Evolutionary conservation across 2,329 filamentous ascomycete species (phyloP).

Genomic region (Pestalotiopsis sp.): DNA sequence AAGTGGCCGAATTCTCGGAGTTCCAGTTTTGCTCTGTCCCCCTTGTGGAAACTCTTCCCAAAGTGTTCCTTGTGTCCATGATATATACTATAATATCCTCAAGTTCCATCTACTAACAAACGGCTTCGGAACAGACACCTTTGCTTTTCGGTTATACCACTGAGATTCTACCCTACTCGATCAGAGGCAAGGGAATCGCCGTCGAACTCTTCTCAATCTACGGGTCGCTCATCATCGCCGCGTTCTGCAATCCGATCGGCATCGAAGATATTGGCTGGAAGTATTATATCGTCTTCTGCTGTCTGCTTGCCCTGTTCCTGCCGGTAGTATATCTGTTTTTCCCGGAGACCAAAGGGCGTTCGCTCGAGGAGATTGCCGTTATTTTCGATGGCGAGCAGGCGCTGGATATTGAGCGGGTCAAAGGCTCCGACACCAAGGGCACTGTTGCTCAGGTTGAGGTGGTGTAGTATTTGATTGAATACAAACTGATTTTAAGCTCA

Average conservation of each 20-base stretch:
- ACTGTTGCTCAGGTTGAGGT: conserved; percentile 1
- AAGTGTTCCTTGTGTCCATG: no score
- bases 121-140: conserved; percentile 33
- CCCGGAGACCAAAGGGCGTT: conserved; percentile 32
- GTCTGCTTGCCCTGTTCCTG: conserved; percentile 31
- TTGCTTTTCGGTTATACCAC: conserved; percentile 46
- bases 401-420: conserved; percentile 21
- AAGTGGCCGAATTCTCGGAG: no score
- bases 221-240: conserved; percentile 30
- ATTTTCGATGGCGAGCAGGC: conserved; percentile 25
- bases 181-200: conserved; percentile 39
- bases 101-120: no score
- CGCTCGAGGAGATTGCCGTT: conserved; percentile 32
- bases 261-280: conserved; percentile 41
- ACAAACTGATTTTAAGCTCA: not conserved
- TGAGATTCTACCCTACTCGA: conserved; percentile 41
- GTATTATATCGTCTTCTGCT: conserved; percentile 43
- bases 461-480: not conserved
- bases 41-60: no score
- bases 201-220: conserved; percentile 28
- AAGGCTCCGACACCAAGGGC: conserved; percentile 17
- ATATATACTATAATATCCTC: no score
- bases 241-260: conserved; percentile 41
- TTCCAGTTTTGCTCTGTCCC: no score
- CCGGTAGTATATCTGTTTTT: conserved; percentile 37